A percentile compares a stretch with the other conserved stretches of the same genome.
These are phyloP conservation scores for Colletotrichum lentis DNA, from an alignment of 2,329 filamentous ascomycete genomes.

Conservation along the genomic window DNA sequence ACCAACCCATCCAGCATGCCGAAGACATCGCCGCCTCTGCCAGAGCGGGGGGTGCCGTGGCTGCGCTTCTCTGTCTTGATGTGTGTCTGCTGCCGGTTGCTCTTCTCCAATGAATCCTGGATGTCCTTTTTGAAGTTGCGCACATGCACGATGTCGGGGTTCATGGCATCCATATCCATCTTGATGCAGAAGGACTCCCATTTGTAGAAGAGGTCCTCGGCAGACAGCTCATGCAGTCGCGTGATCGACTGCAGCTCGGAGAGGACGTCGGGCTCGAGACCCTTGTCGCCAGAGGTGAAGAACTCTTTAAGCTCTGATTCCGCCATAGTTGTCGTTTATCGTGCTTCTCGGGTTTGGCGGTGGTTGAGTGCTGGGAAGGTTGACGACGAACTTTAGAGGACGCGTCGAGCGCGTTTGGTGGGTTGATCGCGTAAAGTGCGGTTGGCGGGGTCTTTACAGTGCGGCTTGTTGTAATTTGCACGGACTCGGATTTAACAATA, in stretches of 20 bases:
- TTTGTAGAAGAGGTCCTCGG: conserved; percentile 94
- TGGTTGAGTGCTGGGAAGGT: conserved; percentile 18
- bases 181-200: conserved; percentile 99
- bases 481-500: no score
- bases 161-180: conserved; percentile 83
- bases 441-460: conserved; percentile 16
- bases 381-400: conserved; percentile 3
- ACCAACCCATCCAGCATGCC: conserved; percentile 81
- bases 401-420: conserved; percentile 25
- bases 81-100: conserved; percentile 68
- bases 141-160: conserved; percentile 73
- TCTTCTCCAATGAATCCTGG: conserved; percentile 83
- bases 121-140: conserved; percentile 86
- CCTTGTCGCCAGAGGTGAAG: conserved; percentile 65
- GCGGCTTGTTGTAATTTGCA: neutral
- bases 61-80: conserved; percentile 69
- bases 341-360: neutral
- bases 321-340: conserved; percentile 30
- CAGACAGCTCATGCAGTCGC: conserved; percentile 79
- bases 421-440: conserved; percentile 33
- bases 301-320: conserved; percentile 54
- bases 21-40: conserved; percentile 74
- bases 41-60: conserved; percentile 69
- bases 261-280: conserved; percentile 79
- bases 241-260: conserved; percentile 86